Conservation (phyloP, 139 green algal species). For the Eudorina sp. region DNA sequence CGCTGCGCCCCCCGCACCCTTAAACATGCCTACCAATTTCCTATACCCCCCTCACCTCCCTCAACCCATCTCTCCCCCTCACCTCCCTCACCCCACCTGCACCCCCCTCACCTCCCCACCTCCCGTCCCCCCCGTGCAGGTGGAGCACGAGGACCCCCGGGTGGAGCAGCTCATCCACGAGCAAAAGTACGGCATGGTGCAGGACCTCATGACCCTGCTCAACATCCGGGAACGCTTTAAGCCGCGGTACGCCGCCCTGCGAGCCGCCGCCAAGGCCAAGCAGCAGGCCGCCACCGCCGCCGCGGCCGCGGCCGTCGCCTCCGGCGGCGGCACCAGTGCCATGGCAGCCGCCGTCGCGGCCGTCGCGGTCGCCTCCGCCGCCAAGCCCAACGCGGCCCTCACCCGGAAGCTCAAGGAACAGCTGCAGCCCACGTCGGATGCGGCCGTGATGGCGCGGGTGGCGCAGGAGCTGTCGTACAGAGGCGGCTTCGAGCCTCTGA, state of each 20-base stretch:
- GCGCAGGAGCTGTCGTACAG: slow-evolving; percentile 52
- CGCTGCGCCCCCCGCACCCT: no score
- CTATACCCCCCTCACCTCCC: no score
- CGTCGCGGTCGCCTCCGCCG: neutral
- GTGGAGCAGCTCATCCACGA: slow-evolving; percentile 67
- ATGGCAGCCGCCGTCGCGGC: neutral
- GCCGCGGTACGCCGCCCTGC: slow-evolving; percentile 57
- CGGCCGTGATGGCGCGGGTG: slow-evolving; percentile 27
- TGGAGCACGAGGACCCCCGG: slow-evolving; percentile 30
- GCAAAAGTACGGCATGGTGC: slow-evolving; percentile 61
- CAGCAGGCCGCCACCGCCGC: slow-evolving; percentile 27
- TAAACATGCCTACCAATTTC: no score
- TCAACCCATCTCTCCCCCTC: neutral
- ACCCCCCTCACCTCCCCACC: neutral
- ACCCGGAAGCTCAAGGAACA: slow-evolving; percentile 32
- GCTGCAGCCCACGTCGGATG: slow-evolving; percentile 39
- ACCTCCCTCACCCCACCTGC: neutral
- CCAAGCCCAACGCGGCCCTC: neutral
- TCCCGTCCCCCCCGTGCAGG: neutral
- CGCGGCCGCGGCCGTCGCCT: slow-evolving; percentile 31
- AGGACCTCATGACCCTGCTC: slow-evolving; percentile 65
- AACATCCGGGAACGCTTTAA: slow-evolving; percentile 54
- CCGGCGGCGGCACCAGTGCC: neutral
- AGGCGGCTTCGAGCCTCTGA: slow-evolving; percentile 65
- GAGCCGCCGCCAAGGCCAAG: slow-evolving; percentile 39